Base-by-base conservation (phyloP, 331 rosid species). In the Dryas integrifolia region DNA sequence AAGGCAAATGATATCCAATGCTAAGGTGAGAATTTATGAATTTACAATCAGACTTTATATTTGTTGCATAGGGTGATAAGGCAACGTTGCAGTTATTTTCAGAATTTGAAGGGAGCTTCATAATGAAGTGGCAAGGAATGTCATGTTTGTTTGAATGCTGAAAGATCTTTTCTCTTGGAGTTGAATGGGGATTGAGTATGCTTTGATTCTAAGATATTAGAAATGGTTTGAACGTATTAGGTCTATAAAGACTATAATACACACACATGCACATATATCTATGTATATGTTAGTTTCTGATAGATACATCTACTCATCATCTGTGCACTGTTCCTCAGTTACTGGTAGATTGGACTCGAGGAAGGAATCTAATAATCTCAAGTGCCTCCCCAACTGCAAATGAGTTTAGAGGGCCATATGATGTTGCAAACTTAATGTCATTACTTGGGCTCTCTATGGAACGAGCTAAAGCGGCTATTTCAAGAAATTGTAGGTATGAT, bases 331-430 rank as follows among this genome's bases (percentile, higher is more conserved):
- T 41, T 16, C 50, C 87, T 68, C 82, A 89, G 97, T 72, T 92
- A 47, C 81, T 92, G 77, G 89, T 95, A 70, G 96, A 95, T 65
- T 95, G 97, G 97, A 89, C 96, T 57, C 82, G 89, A 58, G 96
- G 97, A 74, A 87, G 75, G 68, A 85, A 87, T 79, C 74, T 95
- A 67, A 76, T 88, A 65, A 76, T 95, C 56, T 88, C 93, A 55
- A 89, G 97, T 79, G 93, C 82, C 66, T 93, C 96, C 69, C 69
- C 87, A 45, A 74, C 89, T 9, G 92, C 85, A 39, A 88, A 82
- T 86, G 92, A 81, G 73, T 79, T 91, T 52, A 85, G 97, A 78
- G 97, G 98, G 53, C 96, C 97, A 10, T 82, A 85, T 77, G 98
- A 95, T 76, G 97, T 89, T 77, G 90, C 92, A 12, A 95, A 95